Conservation (phyloP, 2,329 filamentous ascomycete genomes). For the Phyllachora maydis region DNA sequence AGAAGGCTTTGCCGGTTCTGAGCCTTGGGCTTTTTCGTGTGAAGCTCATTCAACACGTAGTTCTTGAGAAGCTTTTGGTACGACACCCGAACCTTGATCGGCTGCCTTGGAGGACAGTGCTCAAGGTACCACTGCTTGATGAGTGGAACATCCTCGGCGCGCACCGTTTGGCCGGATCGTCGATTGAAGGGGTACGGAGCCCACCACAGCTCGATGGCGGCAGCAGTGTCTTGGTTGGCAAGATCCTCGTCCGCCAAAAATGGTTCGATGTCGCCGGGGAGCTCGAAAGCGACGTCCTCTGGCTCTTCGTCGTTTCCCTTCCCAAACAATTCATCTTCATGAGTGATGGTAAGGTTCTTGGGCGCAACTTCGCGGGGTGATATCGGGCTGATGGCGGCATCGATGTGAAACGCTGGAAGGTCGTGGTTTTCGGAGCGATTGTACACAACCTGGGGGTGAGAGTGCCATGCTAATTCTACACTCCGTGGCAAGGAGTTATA, state of each 20-base stretch:
- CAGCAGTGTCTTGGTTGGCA: constrained; percentile 72
- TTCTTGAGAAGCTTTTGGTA: constrained; percentile 97
- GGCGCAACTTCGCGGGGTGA: constrained; percentile 85
- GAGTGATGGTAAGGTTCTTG: constrained; percentile 79
- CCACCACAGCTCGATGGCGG: constrained; percentile 94
- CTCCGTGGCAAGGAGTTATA: constrained; percentile 95
- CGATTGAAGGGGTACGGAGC: constrained; percentile 91
- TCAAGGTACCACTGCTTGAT: constrained; percentile 98
- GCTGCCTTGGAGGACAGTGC: constrained; percentile 70
- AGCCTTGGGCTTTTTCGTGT: constrained; percentile 88
- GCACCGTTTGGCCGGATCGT: constrained; percentile 85
- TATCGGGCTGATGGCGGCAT: constrained; percentile 93
- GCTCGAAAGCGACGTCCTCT: constrained; percentile 67
- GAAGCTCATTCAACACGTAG: constrained; percentile 87
- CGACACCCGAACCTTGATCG: constrained; percentile 91
- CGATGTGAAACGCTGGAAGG: constrained; percentile 91
- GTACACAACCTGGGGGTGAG: constrained; percentile 82
- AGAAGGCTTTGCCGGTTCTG: constrained; percentile 88
- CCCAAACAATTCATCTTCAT: constrained; percentile 89
- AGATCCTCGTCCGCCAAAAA: constrained; percentile 82
- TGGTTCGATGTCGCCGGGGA: constrained; percentile 62
- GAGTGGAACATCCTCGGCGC: constrained; percentile 87
- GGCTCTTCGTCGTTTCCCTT: constrained; percentile 49
- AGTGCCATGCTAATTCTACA: constrained; percentile 86
- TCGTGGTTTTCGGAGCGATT: constrained; percentile 71